phyloP scores from a whole-genome alignment of 371 early-diverging fungal genomes.

The Saksenaea vasiformis region DNA sequence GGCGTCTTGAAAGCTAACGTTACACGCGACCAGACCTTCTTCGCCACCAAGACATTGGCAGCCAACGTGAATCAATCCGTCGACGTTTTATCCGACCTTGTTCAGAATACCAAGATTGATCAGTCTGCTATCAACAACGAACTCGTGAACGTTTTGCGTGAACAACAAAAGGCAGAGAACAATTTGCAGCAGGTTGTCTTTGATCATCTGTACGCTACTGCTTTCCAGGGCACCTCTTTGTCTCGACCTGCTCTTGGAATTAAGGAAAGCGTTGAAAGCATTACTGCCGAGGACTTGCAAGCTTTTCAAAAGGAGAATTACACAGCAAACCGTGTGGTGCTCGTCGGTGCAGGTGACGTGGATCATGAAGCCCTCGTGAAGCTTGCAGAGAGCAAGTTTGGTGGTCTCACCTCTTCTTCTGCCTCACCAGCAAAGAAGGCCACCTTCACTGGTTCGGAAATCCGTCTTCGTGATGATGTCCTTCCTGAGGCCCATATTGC shows the following conservation, averaged over 20 bases:
- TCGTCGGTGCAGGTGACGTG: slow-evolving; percentile 91
- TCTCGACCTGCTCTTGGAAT: slow-evolving; percentile 92
- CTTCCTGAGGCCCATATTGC: slow-evolving; percentile 94
- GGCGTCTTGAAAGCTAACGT: slow-evolving; percentile 94
- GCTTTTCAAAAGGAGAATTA: slow-evolving; percentile 87
- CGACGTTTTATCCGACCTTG: slow-evolving; percentile 87
- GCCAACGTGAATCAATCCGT: slow-evolving; percentile 79
- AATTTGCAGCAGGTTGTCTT: slow-evolving; percentile 85
- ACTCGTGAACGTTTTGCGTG: slow-evolving; percentile 87
- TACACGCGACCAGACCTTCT: slow-evolving; percentile 94
- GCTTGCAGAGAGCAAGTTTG: slow-evolving; percentile 90
- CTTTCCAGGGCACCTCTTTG: slow-evolving; percentile 87
- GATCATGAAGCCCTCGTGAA: slow-evolving; percentile 89
- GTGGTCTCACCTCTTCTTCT: slow-evolving; percentile 56
- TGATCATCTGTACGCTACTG: slow-evolving; percentile 92
- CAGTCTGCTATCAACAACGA: slow-evolving; percentile 84
- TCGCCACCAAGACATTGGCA: slow-evolving; percentile 87
- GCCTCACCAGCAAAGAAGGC: slow-evolving; percentile 51
- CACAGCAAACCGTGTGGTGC: slow-evolving; percentile 90
- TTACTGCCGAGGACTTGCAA: slow-evolving; percentile 78
- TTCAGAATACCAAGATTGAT: slow-evolving; percentile 88
- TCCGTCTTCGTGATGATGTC: slow-evolving; percentile 89
- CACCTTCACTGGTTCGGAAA: slow-evolving; percentile 86
- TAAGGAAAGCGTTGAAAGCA: slow-evolving; percentile 79
- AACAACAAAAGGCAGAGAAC: slow-evolving; percentile 89